phyloP scores from a whole-genome alignment of 192 early-diverging fungal species.

The Lunasporangiospora selenospora region DNA sequence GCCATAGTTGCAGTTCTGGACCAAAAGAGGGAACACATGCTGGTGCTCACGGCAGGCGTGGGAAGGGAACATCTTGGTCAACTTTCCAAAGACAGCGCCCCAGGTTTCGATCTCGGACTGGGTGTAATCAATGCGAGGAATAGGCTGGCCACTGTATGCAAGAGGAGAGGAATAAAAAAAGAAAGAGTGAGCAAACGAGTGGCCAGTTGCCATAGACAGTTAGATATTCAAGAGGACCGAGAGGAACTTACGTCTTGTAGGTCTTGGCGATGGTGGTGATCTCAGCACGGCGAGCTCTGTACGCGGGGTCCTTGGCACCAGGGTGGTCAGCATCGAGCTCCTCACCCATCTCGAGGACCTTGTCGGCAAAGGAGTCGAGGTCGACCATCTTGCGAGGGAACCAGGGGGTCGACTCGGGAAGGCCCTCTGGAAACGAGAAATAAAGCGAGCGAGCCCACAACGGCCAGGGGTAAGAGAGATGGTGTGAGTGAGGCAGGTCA shows the following conservation, averaged over 20 bases:
- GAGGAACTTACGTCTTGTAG: conserved; percentile 54
- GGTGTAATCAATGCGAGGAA: conserved; percentile 87
- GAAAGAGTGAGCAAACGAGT: neutral
- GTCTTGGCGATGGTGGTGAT: conserved; percentile 87
- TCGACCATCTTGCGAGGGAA: conserved; percentile 94
- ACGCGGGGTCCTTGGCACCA: conserved; percentile 85
- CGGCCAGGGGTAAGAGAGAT: too few species aligned
- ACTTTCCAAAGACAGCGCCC: conserved; percentile 78
- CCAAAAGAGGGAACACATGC: conserved; percentile 87
- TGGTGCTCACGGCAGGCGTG: conserved; percentile 95
- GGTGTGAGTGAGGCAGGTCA: too few species aligned
- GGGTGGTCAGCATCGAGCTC: conserved; percentile 92
- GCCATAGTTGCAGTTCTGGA: conserved; percentile 91
- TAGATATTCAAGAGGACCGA: neutral
- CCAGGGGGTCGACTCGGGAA: conserved; percentile 76
- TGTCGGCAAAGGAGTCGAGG: conserved; percentile 91
- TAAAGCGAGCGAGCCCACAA: too few species aligned
- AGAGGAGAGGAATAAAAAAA: too few species aligned
- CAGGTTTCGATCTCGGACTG: conserved; percentile 83
- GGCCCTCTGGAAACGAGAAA: conserved; percentile 9
- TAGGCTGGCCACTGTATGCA: conserved; percentile 68
- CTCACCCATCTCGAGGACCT: conserved; percentile 92
- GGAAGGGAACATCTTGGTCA: conserved; percentile 77
- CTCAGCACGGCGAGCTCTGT: conserved; percentile 82
- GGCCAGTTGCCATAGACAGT: neutral